phyloP scores from a whole-genome alignment of 345 rosid genomes.

The Noccaea bulbosa region DNA sequence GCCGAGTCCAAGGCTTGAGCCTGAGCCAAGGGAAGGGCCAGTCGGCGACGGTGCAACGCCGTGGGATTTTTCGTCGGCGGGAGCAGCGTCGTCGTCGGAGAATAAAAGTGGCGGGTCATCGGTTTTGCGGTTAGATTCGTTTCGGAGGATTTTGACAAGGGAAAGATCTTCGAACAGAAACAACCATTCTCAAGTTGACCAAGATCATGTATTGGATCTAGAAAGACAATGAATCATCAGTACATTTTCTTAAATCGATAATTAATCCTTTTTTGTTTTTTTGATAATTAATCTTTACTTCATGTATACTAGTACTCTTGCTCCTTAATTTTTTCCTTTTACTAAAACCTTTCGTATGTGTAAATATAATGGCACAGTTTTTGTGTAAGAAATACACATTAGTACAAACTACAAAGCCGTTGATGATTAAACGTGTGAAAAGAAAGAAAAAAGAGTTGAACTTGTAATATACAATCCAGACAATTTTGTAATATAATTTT shows the following conservation, averaged over 20 bases:
- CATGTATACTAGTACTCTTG: slow-evolving; percentile 1
- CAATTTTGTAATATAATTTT: slow-evolving; percentile 22
- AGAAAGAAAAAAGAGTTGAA: slow-evolving; percentile 7
- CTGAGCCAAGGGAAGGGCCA: slow-evolving; percentile 54
- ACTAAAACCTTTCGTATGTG: not conserved
- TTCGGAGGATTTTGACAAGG: slow-evolving; percentile 50
- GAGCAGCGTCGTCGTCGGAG: slow-evolving; percentile 19
- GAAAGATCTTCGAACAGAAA: slow-evolving; percentile 49
- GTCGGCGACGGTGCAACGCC: slow-evolving; percentile 41
- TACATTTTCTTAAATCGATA: not conserved
- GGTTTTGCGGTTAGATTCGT: slow-evolving; percentile 51
- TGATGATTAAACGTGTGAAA: slow-evolving; percentile 33
- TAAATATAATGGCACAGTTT: not conserved
- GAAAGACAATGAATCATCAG: slow-evolving; percentile 39
- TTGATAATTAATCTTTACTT: not conserved
- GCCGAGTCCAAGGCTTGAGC: slow-evolving; percentile 58
- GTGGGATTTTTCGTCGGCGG: slow-evolving; percentile 21
- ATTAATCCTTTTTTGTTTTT: not conserved
- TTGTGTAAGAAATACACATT: slow-evolving; percentile 15
- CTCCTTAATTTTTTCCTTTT: not conserved
- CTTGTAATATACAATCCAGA: slow-evolving; percentile 9
- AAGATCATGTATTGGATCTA: slow-evolving; percentile 30
- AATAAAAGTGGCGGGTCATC: slow-evolving; percentile 49
- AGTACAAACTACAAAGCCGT: slow-evolving; percentile 5
- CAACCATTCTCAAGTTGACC: slow-evolving; percentile 37